Percentiles rank a stretch among this genome's conserved stretches.
These are phyloP conservation scores for Bretziella fagacearum DNA, from an alignment of 2,329 filamentous ascomycete genomes.

Conservation along the genomic window DNA sequence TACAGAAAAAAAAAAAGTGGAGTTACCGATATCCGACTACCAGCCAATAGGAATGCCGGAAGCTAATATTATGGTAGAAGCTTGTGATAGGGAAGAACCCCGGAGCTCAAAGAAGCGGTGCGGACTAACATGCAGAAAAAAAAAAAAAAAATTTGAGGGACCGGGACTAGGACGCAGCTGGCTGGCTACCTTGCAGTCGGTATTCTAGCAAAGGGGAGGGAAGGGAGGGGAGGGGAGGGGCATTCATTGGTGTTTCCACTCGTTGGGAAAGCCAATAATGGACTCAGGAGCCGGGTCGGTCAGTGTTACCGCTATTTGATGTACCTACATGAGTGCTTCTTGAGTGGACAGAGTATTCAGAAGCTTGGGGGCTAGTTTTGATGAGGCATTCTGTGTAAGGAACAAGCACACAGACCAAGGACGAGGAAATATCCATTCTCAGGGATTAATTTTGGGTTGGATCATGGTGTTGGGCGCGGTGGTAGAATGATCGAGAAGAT, in stretches of 20 bases:
- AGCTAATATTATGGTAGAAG: background rate
- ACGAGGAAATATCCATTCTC: background rate
- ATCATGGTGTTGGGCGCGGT: background rate
- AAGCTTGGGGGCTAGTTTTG: no score
- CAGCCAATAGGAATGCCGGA: background rate
- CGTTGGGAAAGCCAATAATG: background rate
- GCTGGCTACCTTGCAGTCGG: no score
- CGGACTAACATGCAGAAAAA: no score
- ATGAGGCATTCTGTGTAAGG: no score
- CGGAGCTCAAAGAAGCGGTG: background rate
- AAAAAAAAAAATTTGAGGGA: no score
- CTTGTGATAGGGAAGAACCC: background rate
- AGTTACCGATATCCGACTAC: background rate
- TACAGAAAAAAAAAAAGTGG: background rate
- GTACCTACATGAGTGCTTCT: no score
- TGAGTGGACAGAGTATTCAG: no score
- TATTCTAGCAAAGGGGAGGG: no score
- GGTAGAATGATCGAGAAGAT: background rate
- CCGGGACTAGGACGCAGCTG: no score
- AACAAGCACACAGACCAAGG: conserved; percentile 1
- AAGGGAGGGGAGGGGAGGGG: background rate
- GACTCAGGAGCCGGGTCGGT: background rate
- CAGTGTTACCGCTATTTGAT: conserved; percentile 1
- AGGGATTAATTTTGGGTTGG: background rate
- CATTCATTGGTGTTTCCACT: background rate